Evolutionary conservation across 768 basidiomycete genomes (phyloP).

Genomic region (Phallus indusiatus): DNA sequence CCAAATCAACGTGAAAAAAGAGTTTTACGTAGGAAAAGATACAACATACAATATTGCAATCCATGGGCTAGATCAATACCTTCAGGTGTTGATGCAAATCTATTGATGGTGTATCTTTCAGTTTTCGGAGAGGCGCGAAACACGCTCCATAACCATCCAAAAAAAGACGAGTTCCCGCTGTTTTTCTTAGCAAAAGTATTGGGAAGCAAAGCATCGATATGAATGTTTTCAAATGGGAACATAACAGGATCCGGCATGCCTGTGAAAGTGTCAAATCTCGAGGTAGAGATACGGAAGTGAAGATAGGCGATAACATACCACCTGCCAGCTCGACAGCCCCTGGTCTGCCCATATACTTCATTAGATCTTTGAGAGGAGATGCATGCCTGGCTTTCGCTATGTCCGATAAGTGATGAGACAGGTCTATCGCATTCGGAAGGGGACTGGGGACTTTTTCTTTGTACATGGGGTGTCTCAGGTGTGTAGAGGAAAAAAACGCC

Average conservation of each 20-base stretch:
- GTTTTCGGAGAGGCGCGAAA: conserved; percentile 33
- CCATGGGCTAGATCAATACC: conserved; percentile 52
- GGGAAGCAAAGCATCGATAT: conserved; percentile 40
- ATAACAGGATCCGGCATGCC: conserved; percentile 59
- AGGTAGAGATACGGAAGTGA: too few relatives aligned
- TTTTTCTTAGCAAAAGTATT: conserved; percentile 39
- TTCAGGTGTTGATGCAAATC: conserved; percentile 37
- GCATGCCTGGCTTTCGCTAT: conserved; percentile 36
- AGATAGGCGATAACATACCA: too few relatives aligned
- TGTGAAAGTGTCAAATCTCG: too few relatives aligned
- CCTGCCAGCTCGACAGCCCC: conserved; percentile 59
- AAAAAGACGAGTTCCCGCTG: conserved; percentile 20
- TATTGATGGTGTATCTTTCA: conserved; percentile 45
- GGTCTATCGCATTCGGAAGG: conserved; percentile 45
- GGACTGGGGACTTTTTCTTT: not conserved
- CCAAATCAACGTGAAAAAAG: not conserved
- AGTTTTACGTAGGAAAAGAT: not conserved
- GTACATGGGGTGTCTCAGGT: not conserved
- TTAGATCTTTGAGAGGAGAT: conserved; percentile 59
- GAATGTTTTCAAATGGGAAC: conserved; percentile 60
- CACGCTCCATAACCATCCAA: conserved; percentile 54
- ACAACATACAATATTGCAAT: conserved; percentile 55
- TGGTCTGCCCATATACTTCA: conserved; percentile 46
- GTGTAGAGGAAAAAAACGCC: too few relatives aligned
- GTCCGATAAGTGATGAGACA: conserved; percentile 63